Evolutionary conservation across 192 early-diverging fungal species (phyloP).

Genomic region (Thoreauomyces humboldtii): DNA sequence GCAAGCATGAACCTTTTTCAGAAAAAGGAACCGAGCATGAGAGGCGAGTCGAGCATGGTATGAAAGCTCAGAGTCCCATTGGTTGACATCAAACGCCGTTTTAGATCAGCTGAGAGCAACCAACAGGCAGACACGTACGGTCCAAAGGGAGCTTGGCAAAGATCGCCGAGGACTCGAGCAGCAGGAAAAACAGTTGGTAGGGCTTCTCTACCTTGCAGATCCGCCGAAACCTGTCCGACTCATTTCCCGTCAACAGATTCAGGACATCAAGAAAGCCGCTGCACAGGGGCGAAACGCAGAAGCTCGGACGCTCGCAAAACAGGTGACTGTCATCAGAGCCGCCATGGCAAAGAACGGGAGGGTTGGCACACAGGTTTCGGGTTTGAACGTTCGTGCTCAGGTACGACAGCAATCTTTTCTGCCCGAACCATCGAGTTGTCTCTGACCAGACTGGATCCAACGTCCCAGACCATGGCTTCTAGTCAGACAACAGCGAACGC

Average conservation of each 20-base stretch:
- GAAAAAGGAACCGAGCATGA: conserved; percentile 1
- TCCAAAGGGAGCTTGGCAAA: conserved; percentile 20
- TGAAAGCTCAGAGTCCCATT: neutral
- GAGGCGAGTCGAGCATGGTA: neutral
- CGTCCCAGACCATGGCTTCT: neutral
- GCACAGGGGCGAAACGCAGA: conserved; percentile 28
- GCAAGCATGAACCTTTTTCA: conserved; percentile 3
- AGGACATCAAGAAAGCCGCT: conserved; percentile 40
- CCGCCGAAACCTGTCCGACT: too few relatives aligned
- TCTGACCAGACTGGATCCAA: neutral
- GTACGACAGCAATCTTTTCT: conserved; percentile 2
- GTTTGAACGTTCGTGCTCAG: neutral
- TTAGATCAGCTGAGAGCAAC: conserved; percentile 9
- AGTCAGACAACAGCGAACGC: conserved; percentile 18
- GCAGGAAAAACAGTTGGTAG: conserved; percentile 35
- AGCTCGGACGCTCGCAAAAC: conserved; percentile 29
- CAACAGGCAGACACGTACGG: neutral
- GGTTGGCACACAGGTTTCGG: conserved; percentile 9
- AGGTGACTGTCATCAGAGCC: conserved; percentile 27
- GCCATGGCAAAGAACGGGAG: conserved; percentile 21
- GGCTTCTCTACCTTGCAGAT: too few relatives aligned
- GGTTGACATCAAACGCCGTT: neutral
- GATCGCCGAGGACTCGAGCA: conserved; percentile 31
- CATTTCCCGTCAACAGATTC: neutral
- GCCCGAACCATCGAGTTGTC: neutral